Percentiles rank a stretch among this genome's conserved stretches.
phyloP scores from a whole-genome alignment of 2,329 filamentous ascomycete genomes.

The Hortaea werneckii region DNA sequence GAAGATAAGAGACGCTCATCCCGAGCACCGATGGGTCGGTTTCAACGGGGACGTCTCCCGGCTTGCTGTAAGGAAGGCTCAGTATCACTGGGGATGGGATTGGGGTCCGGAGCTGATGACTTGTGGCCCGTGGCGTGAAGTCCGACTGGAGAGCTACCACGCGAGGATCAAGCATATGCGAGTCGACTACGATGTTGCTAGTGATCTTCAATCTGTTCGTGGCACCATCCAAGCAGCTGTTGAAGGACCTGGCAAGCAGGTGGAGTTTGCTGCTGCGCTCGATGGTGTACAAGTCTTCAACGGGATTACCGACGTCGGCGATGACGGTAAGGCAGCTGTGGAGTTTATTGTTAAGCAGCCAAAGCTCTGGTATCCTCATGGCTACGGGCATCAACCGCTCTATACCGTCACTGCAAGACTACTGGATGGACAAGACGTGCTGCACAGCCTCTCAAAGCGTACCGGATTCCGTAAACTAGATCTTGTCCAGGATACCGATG shows the following conservation, averaged over 20 bases:
- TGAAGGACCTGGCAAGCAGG: slow-evolving; percentile 28
- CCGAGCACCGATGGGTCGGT: slow-evolving; percentile 46
- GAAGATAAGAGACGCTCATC: slow-evolving; percentile 43
- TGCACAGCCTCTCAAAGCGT: slow-evolving; percentile 50
- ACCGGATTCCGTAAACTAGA: slow-evolving; percentile 57
- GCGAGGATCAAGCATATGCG: slow-evolving; percentile 57
- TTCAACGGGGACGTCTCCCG: slow-evolving; percentile 44
- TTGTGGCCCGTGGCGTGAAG: slow-evolving; percentile 54
- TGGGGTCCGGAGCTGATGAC: slow-evolving; percentile 41
- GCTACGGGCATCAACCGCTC: slow-evolving; percentile 66
- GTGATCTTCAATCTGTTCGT: slow-evolving; percentile 48
- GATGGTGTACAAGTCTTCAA: slow-evolving; percentile 30
- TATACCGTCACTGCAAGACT: slow-evolving; percentile 59
- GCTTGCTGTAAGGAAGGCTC: slow-evolving; percentile 42
- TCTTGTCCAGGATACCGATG: slow-evolving; percentile 37
- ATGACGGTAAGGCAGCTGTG: slow-evolving; percentile 28
- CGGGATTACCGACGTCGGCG: slow-evolving; percentile 25
- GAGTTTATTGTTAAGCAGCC: slow-evolving; percentile 44
- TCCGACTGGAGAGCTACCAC: slow-evolving; percentile 61
- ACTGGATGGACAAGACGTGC: slow-evolving; percentile 31
- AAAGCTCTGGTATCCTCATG: slow-evolving; percentile 64
- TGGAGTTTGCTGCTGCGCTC: slow-evolving; percentile 28
- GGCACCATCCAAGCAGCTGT: slow-evolving; percentile 45
- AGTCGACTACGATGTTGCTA: slow-evolving; percentile 50
- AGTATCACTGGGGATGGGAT: slow-evolving; percentile 43